phyloP scores from a whole-genome alignment of 257 asterid genomes.

The Osmanthus fragrans region DNA sequence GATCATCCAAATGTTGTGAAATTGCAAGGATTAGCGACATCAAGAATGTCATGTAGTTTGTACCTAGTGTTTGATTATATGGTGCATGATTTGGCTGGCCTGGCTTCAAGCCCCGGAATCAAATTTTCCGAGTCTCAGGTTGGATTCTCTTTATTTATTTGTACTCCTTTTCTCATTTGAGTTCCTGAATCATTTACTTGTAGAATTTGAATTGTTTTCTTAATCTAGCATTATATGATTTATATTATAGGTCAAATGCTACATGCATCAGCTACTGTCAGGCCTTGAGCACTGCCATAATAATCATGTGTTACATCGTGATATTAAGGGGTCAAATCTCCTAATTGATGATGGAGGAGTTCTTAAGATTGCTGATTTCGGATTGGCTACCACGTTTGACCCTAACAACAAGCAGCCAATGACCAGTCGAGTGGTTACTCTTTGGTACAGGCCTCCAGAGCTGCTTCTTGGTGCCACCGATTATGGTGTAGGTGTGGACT shows the following conservation, averaged over 20 bases:
- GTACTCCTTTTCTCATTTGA: neutral
- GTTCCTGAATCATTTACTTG: neutral
- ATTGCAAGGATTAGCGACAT: conserved; percentile 77
- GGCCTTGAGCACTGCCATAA: conserved; percentile 91
- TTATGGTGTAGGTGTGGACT: conserved; percentile 88
- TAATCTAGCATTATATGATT: conserved; percentile 27
- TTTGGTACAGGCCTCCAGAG: conserved; percentile 93
- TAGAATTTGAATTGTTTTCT: conserved; percentile 23
- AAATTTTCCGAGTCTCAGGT: conserved; percentile 87
- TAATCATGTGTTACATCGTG: conserved; percentile 79
- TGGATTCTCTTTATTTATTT: conserved; percentile 7
- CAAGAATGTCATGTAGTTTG: conserved; percentile 89
- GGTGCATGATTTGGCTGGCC: conserved; percentile 91
- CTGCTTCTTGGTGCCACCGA: conserved; percentile 87
- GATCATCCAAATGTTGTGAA: conserved; percentile 89
- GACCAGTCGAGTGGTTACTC: conserved; percentile 91
- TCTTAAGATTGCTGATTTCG: conserved; percentile 88
- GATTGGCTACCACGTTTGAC: conserved; percentile 75
- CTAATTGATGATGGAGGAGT: conserved; percentile 69
- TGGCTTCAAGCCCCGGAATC: conserved; percentile 72
- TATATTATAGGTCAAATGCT: conserved; percentile 74
- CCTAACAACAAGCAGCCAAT: conserved; percentile 78
- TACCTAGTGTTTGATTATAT: conserved; percentile 79
- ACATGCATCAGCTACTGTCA: conserved; percentile 69
- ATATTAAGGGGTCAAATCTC: conserved; percentile 88